Conservation (phyloP, 2,329 filamentous ascomycete species). For the Apiospora pterosperma region DNA sequence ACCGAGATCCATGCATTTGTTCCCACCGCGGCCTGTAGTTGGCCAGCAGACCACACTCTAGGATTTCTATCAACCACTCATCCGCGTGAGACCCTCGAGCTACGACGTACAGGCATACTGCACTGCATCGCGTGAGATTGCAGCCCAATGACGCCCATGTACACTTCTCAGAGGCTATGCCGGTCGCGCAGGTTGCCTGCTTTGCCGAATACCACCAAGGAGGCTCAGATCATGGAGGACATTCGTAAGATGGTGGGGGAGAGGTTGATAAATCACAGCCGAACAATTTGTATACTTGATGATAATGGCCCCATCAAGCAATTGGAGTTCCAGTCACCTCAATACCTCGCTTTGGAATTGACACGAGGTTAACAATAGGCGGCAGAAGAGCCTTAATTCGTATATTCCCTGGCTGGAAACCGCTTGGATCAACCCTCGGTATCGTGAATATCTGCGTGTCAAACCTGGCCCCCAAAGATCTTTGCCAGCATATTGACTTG, state of each 20-base stretch:
- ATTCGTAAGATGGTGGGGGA: background rate
- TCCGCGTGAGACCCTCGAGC: background rate
- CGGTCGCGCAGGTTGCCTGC: slow-evolving; percentile 1
- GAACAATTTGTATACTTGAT: no score
- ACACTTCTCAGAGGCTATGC: background rate
- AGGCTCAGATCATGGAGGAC: background rate
- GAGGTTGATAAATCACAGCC: background rate
- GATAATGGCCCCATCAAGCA: no score
- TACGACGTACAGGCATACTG: background rate
- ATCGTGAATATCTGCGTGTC: background rate
- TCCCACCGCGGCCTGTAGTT: background rate
- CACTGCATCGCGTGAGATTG: background rate
- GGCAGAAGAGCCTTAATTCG: background rate
- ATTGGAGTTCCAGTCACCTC: background rate
- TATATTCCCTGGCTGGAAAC: background rate
- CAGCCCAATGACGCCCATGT: background rate
- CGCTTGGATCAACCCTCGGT: background rate
- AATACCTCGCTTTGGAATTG: background rate
- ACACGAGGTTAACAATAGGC: background rate
- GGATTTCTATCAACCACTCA: background rate
- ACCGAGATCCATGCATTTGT: slow-evolving; percentile 1
- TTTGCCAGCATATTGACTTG: background rate
- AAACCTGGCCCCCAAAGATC: background rate
- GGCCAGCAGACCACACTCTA: background rate
- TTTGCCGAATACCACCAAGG: background rate